Base-by-base conservation (phyloP, 192 early-diverging fungal genomes). In the Coemansia sp. region DNA sequence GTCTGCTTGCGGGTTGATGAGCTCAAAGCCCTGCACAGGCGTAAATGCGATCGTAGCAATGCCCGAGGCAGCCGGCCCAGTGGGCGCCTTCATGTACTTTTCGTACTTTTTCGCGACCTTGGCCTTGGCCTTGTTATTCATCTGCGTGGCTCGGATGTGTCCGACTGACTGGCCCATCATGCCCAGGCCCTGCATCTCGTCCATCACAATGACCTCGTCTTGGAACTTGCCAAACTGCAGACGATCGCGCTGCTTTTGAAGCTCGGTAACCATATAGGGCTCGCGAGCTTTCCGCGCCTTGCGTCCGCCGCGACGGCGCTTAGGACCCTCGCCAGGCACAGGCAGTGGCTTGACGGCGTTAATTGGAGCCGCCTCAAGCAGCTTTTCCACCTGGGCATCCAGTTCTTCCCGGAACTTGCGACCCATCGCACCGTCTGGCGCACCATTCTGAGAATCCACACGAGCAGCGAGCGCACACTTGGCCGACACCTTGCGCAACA, bases 1-100 rank as follows among this genome's bases (percentile, higher is more conserved):
- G 2, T 73, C 69, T 0, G 85, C 84, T 20, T 89, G 90, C 2
- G 96, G 96, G 68, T 95, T 93, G 34, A 89, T 87, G 26, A 98
- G 72, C 76, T 98, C 96, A 68, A 98, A 92, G 59, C 95, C 94
- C 67, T 98, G 93, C 14, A 94, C 90, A 10, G 96, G 95, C 7
- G 95, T 98, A 62, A 98, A 96, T 2, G 96, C 91, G 11, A 98
- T 82, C 16, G 94, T 94, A 0, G 94, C 88, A 43, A 95, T 80
- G 11, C 96, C 96, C 21, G 94, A 92, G 3, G 90, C 88, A 6
- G 70, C 64, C 11, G 75, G 65, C 2, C 83, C 67, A 6, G 50
- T 59, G 50, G 69, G 73, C 23, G 67, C 58, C 59, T 80, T 67
- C 75, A 84, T 59, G 73, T 86, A 64, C 69, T 73, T 69, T 82